A percentile compares a stretch with the other conserved stretches of the same genome.
phyloP scores from a whole-genome alignment of 75 land plant genomes.

The Selaginella tamariscina region DNA sequence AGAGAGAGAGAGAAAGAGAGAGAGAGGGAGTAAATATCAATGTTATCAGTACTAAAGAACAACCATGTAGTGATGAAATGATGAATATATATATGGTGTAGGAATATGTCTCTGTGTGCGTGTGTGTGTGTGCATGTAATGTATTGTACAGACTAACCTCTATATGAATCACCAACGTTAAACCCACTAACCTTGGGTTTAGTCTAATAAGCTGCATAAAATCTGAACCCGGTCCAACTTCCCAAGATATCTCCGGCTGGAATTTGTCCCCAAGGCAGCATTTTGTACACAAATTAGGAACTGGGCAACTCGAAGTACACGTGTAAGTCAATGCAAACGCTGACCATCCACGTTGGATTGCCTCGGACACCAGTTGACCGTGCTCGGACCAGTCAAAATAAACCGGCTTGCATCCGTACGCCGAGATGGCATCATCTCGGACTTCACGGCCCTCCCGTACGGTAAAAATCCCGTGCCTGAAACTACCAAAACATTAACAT shows the following conservation, averaged over 20 bases:
- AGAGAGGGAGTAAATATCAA: too few species aligned
- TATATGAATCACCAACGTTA: too few species aligned
- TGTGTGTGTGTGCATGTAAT: too few species aligned
- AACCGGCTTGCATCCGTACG: not conserved
- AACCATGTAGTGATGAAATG: too few species aligned
- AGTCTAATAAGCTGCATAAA: conserved; percentile 36
- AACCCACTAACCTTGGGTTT: conserved; percentile 24
- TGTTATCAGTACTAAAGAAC: too few species aligned
- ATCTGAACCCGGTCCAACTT: conserved; percentile 22
- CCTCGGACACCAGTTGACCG: conserved; percentile 51
- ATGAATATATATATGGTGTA: too few species aligned
- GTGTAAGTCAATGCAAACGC: conserved; percentile 44
- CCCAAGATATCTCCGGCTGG: conserved; percentile 29
- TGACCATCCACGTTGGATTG: conserved; percentile 74
- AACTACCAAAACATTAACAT: too few species aligned
- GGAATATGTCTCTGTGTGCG: too few species aligned
- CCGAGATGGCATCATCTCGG: not conserved
- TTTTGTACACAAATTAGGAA: conserved; percentile 13
- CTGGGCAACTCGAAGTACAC: conserved; percentile 17
- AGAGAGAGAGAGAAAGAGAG: too few species aligned
- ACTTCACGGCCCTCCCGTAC: not conserved
- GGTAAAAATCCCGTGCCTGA: not conserved
- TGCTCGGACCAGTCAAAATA: conserved; percentile 58
- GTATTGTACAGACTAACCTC: too few species aligned
- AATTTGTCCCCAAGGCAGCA: conserved; percentile 16